Base-by-base conservation (phyloP, 306 rosid genomes). In the Castanea crenata region DNA sequence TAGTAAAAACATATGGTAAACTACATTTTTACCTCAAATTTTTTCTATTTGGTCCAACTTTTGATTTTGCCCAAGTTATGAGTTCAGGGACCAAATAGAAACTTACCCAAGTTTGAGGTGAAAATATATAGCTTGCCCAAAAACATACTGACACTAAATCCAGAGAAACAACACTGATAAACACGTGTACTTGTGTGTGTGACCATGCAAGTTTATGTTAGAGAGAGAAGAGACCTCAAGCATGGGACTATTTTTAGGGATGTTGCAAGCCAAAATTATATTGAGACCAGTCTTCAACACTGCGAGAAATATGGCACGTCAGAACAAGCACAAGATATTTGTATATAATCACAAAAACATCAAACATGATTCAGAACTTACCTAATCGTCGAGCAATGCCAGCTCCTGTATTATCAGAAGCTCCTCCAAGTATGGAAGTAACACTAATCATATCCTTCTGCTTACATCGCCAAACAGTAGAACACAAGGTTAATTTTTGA, bases 361-460 rank as follows among this genome's bases (percentile, higher is more conserved):
- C 69, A 38, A 46, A 79, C 25, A 35, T 38, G 6, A 61, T n/a
- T 70, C 31, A 23, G 6, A 21, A 79, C 55, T 73, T 81, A 95
- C 97, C 98, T 84, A 93, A 76, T 74, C 97, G 84, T 55, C 89
- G 89, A 78, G 97, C 97, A 90, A 91, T 91, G 78, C 92, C 90
- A 6, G 97, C 78, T 64, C 97, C 97, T n/a, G 94, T 89, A 81
- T 90, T 93, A 88, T 95, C 97, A 81, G 92, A 93, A 69, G 85
- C 77, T 69, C 96, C 98, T n/a, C 97, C 98, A 58, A 90, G 94
- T 79, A 95, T 79, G 76, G 94, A 88, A 79, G 96, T 88, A 29
- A 88, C 89, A 82, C 91, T 89, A 41, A 83, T 97, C 23, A 70
- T 73, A 76, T 88, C 84, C 85, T 84, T 84, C 94, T 89, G 91